These are phyloP conservation scores for Claviceps pusilla DNA, from an alignment of 2,329 filamentous ascomycete species.

Conservation along the genomic window DNA sequence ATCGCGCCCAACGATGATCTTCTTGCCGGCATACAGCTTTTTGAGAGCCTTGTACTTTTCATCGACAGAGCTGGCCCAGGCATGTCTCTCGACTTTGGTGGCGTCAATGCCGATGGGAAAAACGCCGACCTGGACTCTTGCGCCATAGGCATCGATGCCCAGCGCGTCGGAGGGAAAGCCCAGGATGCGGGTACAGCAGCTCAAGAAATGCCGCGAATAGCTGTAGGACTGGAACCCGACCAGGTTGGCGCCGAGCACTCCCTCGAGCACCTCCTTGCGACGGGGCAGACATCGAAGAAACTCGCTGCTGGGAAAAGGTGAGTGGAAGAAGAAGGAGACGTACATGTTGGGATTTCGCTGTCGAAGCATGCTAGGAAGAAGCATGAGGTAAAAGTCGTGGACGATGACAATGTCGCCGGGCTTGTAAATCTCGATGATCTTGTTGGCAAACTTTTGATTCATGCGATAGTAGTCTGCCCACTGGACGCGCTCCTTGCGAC, in stretches of 20 bases:
- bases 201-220: constrained; percentile 87
- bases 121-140: constrained; percentile 78
- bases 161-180: constrained; percentile 77
- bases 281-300: constrained; percentile 80
- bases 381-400: constrained; percentile 86
- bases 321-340: constrained; percentile 87
- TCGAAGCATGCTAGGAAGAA: constrained; percentile 76
- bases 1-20: constrained; percentile 88
- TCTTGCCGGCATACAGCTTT: constrained; percentile 72
- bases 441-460: constrained; percentile 84
- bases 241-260: constrained; percentile 80
- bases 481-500: constrained; percentile 61
- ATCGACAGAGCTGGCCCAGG: constrained; percentile 56
- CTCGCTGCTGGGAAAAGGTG: constrained; percentile 90
- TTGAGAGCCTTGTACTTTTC: constrained; percentile 59
- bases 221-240: constrained; percentile 92
- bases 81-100: constrained; percentile 57
- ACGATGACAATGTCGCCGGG: constrained; percentile 85
- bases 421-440: constrained; percentile 76
- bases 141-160: constrained; percentile 77
- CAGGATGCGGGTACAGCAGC: constrained; percentile 80
- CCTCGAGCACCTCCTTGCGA: constrained; percentile 79
- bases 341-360: constrained; percentile 79
- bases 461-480: constrained; percentile 90
- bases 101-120: constrained; percentile 93